phyloP scores from a whole-genome alignment of 495 filamentous ascomycete species.

The Aspergillus avenaceus region DNA sequence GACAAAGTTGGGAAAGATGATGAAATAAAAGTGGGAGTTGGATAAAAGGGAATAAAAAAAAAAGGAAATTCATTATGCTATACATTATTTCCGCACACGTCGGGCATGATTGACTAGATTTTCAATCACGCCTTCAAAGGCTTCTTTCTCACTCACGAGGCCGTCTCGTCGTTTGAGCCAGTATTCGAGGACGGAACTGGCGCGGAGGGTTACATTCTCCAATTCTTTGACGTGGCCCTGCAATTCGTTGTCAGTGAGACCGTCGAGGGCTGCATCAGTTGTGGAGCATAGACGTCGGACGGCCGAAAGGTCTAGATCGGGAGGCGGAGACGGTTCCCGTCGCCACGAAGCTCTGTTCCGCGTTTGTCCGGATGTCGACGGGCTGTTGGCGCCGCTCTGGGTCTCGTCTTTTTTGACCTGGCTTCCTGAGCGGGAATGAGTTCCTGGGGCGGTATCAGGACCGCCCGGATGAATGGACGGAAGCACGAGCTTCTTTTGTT shows the following conservation, averaged over 20 bases:
- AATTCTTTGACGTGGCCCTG: slow-evolving; percentile 67
- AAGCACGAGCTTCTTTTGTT: slow-evolving; percentile 95
- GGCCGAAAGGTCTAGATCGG: slow-evolving; percentile 71
- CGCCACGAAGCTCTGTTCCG: slow-evolving; percentile 34
- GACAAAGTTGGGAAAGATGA: too few relatives aligned
- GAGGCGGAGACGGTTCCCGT: slow-evolving; percentile 60
- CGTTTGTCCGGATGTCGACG: slow-evolving; percentile 24
- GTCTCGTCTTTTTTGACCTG: slow-evolving; percentile 44
- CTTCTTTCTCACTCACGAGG: slow-evolving; percentile 84
- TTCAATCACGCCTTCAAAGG: slow-evolving; percentile 97
- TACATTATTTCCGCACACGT: slow-evolving; percentile 67
- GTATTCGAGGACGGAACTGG: slow-evolving; percentile 76
- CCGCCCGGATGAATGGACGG: slow-evolving; percentile 68
- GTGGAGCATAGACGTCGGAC: slow-evolving; percentile 76
- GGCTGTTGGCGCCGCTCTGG: slow-evolving; percentile 28
- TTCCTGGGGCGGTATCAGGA: slow-evolving; percentile 25
- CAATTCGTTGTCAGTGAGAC: slow-evolving; percentile 74
- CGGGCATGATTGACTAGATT: slow-evolving; percentile 94
- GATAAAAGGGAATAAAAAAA: neutral
- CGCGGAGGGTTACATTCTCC: slow-evolving; percentile 60
- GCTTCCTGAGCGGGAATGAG: slow-evolving; percentile 43
- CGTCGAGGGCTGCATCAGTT: slow-evolving; percentile 73
- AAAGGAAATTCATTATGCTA: slow-evolving; percentile 2
- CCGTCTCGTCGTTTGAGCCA: slow-evolving; percentile 85
- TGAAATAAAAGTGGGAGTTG: neutral